phyloP scores from a whole-genome alignment of 768 basidiomycete species.

The Boletus patriciae region DNA sequence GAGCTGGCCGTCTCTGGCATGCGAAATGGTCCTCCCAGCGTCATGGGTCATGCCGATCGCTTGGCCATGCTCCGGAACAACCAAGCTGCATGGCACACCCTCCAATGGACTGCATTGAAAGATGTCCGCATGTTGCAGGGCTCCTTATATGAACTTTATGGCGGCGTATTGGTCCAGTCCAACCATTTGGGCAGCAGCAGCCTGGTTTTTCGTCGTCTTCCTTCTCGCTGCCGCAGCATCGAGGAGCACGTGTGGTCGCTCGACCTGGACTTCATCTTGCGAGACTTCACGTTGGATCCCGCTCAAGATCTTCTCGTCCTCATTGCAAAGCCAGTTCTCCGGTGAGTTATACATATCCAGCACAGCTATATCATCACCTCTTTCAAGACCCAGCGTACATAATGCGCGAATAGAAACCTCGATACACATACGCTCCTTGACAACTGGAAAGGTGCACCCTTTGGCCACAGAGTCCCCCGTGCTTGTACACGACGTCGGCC shows the following conservation, averaged over 20 bases:
- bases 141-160: conserved; percentile 57
- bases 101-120: conserved; percentile 36
- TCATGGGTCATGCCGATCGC: conserved; percentile 32
- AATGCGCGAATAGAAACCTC: conserved; percentile 19
- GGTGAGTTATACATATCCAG: conserved; percentile 29
- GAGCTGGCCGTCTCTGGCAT: conserved; percentile 48
- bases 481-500: conserved; percentile 27
- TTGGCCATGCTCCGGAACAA: conserved; percentile 41
- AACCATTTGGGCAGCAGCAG: conserved; percentile 17
- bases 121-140: conserved; percentile 43
- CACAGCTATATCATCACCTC: neutral
- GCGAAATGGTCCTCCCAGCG: conserved; percentile 37
- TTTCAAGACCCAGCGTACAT: conserved; percentile 11
- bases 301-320: conserved; percentile 63
- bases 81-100: conserved; percentile 40
- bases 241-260: conserved; percentile 46
- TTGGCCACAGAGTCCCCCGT: conserved; percentile 37
- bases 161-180: conserved; percentile 53
- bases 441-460: conserved; percentile 48
- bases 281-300: conserved; percentile 68
- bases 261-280: conserved; percentile 37
- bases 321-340: conserved; percentile 38
- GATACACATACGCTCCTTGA: conserved; percentile 48
- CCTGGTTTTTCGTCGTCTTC: conserved; percentile 48
- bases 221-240: conserved; percentile 50